Evolutionary conservation across 1,284 basidiomycete genomes (phyloP).

Genomic region (Boletus sp.): DNA sequence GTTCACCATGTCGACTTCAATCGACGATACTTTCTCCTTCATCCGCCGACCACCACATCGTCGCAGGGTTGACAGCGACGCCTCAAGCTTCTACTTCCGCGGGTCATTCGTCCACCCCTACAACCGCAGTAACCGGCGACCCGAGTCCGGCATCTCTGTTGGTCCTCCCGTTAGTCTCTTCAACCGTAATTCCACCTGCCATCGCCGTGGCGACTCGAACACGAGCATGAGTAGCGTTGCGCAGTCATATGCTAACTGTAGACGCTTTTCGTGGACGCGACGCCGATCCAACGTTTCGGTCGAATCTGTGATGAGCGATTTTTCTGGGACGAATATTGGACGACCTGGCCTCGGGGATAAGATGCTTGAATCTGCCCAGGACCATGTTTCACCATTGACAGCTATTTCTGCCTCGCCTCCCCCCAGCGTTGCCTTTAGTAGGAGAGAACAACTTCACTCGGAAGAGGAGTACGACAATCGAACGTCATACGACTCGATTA

Average conservation of each 20-base stretch:
- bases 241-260: slow-evolving; percentile 49
- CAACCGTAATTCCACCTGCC: slow-evolving; percentile 54
- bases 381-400: slow-evolving; percentile 54
- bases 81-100: slow-evolving; percentile 72
- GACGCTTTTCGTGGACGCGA: slow-evolving; percentile 57
- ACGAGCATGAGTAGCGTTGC: slow-evolving; percentile 53
- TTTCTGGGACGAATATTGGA: slow-evolving; percentile 52
- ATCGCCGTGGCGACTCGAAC: slow-evolving; percentile 49
- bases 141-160: slow-evolving; percentile 45
- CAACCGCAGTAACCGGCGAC: slow-evolving; percentile 45
- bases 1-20: slow-evolving; percentile 50
- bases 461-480: slow-evolving; percentile 31
- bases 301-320: slow-evolving; percentile 66
- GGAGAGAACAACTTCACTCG: slow-evolving; percentile 2
- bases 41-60: slow-evolving; percentile 42
- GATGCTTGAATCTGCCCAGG: slow-evolving; percentile 73
- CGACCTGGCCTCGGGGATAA: slow-evolving; percentile 82
- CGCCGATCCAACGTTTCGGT: slow-evolving; percentile 58
- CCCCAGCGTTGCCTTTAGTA: slow-evolving; percentile 37
- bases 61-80: slow-evolving; percentile 66
- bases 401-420: slow-evolving; percentile 69
- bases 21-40: slow-evolving; percentile 74
- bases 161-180: slow-evolving; percentile 69
- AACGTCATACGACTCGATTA: slow-evolving; percentile 57
- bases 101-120: slow-evolving; percentile 32